Evolutionary conservation across 2,329 filamentous ascomycete species (phyloP), one percentile per base, ranked within the genome.

Genomic region (Dactylella cylindrospora): DNA sequence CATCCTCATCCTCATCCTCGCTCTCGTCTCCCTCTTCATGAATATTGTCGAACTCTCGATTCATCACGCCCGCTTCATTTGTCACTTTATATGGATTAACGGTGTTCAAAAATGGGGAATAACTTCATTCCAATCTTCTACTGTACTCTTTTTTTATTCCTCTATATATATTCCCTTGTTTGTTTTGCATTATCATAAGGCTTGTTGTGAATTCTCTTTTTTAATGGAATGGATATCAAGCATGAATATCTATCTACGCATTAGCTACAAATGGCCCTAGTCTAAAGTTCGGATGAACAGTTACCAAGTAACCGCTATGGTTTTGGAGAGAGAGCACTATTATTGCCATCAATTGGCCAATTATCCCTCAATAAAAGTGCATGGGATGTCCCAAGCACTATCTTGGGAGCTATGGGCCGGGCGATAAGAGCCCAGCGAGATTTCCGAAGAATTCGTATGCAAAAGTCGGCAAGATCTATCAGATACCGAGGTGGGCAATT

Each of bases 181-280:
- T 54, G 43, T 33, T 62, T 41, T 40, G 39, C 32, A 36, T 52
- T 52, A 53, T 39, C 47, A 50, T 31, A 33, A 45, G 49, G 49
- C 44, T 32, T 54, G 43, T 44, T 54, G 20, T 61, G 49, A 61
- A 53, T 45, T 49, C 57, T 49, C 50, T 62, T 52, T 54, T 62
- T 41, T 62, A 62, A 62, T 62, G 57, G n/a, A 50, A 62, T 54
- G 57, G 57, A 62, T 62, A 62, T 62, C 57, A 54, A 62, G 25
- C 49, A 44, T 49, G 57, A 62, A 62, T 62, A 62, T 54, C 57
- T 54, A n/a, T n/a, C n/a, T n/a, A n/a, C n/a, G n/a, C n/a, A n/a
- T n/a, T n/a, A n/a, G n/a, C n/a, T n/a, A n/a, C n/a, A n/a, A n/a
- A n/a, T n/a, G n/a, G n/a, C n/a, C n/a, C n/a, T n/a, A n/a, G n/a